Evolutionary conservation across 495 filamentous ascomycete species (phyloP).

Genomic region (Xylaria nigripes): DNA sequence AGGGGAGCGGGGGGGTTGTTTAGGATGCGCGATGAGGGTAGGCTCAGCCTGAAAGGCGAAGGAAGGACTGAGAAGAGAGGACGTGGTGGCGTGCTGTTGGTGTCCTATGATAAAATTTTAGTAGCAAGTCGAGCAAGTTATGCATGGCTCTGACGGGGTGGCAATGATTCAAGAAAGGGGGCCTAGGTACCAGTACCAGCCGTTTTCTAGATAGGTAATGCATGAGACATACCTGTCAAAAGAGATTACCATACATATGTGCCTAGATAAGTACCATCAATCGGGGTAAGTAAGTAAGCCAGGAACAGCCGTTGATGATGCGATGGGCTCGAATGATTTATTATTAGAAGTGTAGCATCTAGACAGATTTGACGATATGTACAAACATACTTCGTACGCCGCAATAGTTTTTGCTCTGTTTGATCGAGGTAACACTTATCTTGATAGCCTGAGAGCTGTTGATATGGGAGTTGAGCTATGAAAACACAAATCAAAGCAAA

Average conservation of each 20-base stretch:
- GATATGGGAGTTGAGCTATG: not conserved
- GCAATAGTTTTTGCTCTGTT: too few relatives aligned
- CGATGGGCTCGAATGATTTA: too few relatives aligned
- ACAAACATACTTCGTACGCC: too few relatives aligned
- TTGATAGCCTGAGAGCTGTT: too few relatives aligned
- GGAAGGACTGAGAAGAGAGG: slow-evolving; percentile 6
- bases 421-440: too few relatives aligned
- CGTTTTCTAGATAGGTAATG: too few relatives aligned
- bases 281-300: too few relatives aligned
- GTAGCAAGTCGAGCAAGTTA: not conserved
- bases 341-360: not conserved
- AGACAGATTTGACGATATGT: not conserved
- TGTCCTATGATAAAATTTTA: not conserved
- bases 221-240: too few relatives aligned
- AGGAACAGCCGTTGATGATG: too few relatives aligned
- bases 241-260: too few relatives aligned
- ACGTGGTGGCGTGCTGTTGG: slow-evolving; percentile 10
- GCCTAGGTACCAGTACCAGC: too few relatives aligned
- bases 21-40: too few relatives aligned
- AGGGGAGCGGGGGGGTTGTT: not conserved
- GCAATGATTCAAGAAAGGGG: not conserved
- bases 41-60: slow-evolving; percentile 3
- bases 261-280: not conserved
- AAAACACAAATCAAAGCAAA: not conserved
- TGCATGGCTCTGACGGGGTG: not conserved